Evolutionary conservation across 208 protist species (phyloP).

Genomic region (Angomonas deanei): DNA sequence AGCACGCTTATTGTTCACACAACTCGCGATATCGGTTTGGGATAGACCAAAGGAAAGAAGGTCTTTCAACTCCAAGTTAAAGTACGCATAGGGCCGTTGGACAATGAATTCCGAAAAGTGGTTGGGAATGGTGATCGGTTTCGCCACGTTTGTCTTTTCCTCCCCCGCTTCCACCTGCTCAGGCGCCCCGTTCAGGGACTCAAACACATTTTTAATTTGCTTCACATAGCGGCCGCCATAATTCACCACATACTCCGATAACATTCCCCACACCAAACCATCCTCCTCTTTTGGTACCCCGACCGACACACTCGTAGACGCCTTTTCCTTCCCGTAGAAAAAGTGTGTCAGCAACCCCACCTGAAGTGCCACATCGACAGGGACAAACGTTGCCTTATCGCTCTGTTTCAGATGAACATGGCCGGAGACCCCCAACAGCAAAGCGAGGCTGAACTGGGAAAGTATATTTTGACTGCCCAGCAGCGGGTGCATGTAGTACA

Average conservation of each 20-base stretch:
- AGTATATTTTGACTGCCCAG: constrained; percentile 22
- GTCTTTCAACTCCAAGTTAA: background rate
- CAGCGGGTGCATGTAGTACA: constrained; percentile 10
- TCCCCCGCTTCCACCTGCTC: background rate
- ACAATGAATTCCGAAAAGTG: background rate
- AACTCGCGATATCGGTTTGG: background rate
- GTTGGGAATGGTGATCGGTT: background rate
- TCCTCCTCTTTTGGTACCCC: background rate
- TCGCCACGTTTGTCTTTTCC: background rate
- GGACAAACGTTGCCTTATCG: constrained; percentile 35
- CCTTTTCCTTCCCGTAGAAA: background rate
- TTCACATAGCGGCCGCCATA: constrained; percentile 52
- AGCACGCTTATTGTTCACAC: background rate
- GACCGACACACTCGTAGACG: background rate
- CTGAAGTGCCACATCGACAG: constrained; percentile 63
- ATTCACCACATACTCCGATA: constrained; percentile 63
- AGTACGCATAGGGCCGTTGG: background rate
- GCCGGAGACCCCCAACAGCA: constrained; percentile 44
- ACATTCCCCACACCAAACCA: constrained; percentile 70
- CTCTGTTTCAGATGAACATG: constrained; percentile 31
- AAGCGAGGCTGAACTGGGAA: constrained; percentile 43
- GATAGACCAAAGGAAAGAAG: background rate
- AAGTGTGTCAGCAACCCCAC: constrained; percentile 21
- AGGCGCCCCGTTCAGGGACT: background rate
- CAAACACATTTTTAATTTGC: no score